Percentiles rank a stretch among this genome's conserved stretches.
phyloP scores from a whole-genome alignment of 176 grass and related monocot species.

The Secale cereale region DNA sequence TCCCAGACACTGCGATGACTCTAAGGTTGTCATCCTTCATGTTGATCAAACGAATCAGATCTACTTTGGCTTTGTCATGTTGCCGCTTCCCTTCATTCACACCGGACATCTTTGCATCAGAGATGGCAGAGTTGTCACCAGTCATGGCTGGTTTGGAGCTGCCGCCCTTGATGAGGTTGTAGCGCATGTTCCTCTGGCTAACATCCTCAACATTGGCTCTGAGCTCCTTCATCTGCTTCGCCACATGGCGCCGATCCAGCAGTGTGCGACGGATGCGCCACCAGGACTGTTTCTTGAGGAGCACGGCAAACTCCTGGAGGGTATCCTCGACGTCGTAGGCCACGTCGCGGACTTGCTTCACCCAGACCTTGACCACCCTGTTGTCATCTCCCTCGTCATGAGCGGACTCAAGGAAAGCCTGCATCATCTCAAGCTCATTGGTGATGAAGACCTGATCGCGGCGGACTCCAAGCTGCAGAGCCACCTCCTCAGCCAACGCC shows the following conservation, averaged over 20 bases:
- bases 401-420: not conserved
- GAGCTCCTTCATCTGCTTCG: not conserved
- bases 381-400: not conserved
- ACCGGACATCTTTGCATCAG: not conserved
- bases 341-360: not conserved
- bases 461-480: too few species aligned
- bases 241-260: not conserved
- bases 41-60: not conserved
- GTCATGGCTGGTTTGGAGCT: too few species aligned
- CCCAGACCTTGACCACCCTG: not conserved
- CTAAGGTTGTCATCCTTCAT: not conserved
- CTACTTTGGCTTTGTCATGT: not conserved
- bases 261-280: not conserved
- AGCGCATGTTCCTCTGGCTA: not conserved
- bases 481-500: too few species aligned
- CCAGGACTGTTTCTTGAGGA: not conserved
- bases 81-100: not conserved
- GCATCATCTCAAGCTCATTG: too few species aligned
- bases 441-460: too few species aligned
- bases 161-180: too few species aligned
- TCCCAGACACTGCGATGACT: slow-evolving; percentile 11
- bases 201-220: not conserved
- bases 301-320: not conserved
- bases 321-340: not conserved
- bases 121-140: not conserved